A percentile compares a stretch with the other conserved stretches of the same genome.
These are phyloP conservation scores for Debaryomyces tyrocola DNA, from an alignment of 805 yeast genomes.

Conservation along the genomic window DNA sequence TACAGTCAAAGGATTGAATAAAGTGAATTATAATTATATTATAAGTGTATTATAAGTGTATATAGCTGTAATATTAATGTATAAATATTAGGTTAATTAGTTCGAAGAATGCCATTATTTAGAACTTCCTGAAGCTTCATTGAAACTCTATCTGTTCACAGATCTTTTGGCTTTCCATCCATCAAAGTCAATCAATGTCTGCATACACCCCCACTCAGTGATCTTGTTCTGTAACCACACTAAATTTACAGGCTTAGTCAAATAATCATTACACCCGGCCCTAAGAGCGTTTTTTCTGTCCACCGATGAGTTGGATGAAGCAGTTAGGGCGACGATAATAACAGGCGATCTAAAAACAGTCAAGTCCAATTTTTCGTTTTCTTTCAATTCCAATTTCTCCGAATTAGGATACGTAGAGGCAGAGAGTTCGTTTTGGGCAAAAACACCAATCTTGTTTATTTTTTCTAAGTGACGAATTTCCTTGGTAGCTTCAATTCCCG, in stretches of 20 bases:
- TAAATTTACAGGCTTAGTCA: slow-evolving; percentile 93
- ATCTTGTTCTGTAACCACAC: slow-evolving; percentile 93
- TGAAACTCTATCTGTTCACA: neutral
- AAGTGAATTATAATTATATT: too few species aligned
- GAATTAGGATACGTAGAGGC: slow-evolving; percentile 20
- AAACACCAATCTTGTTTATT: slow-evolving; percentile 74
- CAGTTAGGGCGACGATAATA: slow-evolving; percentile 96
- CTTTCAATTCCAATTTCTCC: slow-evolving; percentile 19
- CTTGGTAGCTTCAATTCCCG: slow-evolving; percentile 93
- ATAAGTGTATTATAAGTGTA: too few species aligned
- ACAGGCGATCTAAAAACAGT: slow-evolving; percentile 84
- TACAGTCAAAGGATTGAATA: too few species aligned
- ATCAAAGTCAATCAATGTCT: slow-evolving; percentile 91
- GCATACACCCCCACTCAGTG: slow-evolving; percentile 99
- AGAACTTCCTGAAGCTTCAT: too few species aligned
- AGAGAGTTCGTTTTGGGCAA: slow-evolving; percentile 40
- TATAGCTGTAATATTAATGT: too few species aligned
- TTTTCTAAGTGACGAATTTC: slow-evolving; percentile 86
- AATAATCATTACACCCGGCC: slow-evolving; percentile 96
- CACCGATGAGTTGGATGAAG: slow-evolving; percentile 73
- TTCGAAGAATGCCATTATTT: too few species aligned
- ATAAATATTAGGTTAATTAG: too few species aligned
- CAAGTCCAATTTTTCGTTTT: slow-evolving; percentile 58
- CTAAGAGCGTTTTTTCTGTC: slow-evolving; percentile 90
- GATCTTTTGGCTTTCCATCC: slow-evolving; percentile 62